phyloP scores from a whole-genome alignment of 495 filamentous ascomycete species.

The Xylaria flabelliformis region DNA sequence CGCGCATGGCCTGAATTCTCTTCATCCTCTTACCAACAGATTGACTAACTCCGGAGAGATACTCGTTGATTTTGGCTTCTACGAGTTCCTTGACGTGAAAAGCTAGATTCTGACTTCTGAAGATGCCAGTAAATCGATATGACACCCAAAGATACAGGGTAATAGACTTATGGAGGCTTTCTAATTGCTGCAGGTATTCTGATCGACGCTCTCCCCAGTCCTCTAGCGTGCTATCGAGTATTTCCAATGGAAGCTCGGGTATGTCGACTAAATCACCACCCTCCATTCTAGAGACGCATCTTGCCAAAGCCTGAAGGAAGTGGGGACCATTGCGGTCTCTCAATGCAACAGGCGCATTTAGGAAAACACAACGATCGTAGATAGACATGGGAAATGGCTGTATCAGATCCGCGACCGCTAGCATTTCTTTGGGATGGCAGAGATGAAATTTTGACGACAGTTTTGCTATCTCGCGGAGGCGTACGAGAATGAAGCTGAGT shows the following conservation, averaged over 20 bases:
- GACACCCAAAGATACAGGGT: conserved; percentile 89
- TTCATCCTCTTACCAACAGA: conserved; percentile 25
- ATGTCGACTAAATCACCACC: conserved; percentile 73
- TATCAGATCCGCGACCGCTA: conserved; percentile 73
- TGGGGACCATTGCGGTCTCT: conserved; percentile 44
- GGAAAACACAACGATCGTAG: conserved; percentile 75
- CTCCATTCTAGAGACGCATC: conserved; percentile 67
- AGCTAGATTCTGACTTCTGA: conserved; percentile 76
- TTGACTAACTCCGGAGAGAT: conserved; percentile 55
- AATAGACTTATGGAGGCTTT: conserved; percentile 78
- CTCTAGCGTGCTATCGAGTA: conserved; percentile 59
- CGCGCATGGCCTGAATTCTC: conserved; percentile 32
- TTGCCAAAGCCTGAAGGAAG: conserved; percentile 65
- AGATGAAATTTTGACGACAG: conserved; percentile 73
- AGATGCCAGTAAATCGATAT: conserved; percentile 76
- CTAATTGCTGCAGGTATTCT: conserved; percentile 68
- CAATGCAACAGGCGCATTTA: conserved; percentile 66
- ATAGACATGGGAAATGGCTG: conserved; percentile 69
- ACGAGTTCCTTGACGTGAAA: conserved; percentile 80
- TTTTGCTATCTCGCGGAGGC: conserved; percentile 68
- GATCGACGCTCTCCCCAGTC: conserved; percentile 49
- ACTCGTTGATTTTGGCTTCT: conserved; percentile 76
- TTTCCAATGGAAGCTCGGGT: conserved; percentile 64
- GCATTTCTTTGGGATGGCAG: conserved; percentile 62
- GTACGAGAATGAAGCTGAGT: conserved; percentile 76